Evolutionary conservation across 805 yeast species (phyloP), one percentile per base, ranked within the genome.

Genomic region (Lipomyces yamadae): DNA sequence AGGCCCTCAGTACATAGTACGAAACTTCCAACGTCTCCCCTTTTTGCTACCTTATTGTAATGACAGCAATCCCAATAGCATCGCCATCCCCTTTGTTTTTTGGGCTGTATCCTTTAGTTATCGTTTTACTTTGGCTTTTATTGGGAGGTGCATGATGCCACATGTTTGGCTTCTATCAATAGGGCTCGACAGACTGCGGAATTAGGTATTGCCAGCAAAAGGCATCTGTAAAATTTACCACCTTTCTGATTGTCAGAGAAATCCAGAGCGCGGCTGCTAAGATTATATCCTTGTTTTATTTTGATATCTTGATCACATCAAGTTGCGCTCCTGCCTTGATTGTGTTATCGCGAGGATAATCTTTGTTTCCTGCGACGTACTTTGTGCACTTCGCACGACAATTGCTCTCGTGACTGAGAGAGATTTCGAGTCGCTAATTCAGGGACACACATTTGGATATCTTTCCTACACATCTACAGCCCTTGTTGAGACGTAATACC

Each of bases 171-270:
- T 42, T 42, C 29, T 42, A 42, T 42, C n/a, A n/a, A n/a, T 42
- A 42, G 48, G n/a, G 48, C 48, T 42, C 48, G 29, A 42, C 13
- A 42, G n/a, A 24, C 15, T 42, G n/a, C 48, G 48, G 48, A 42
- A 18, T 42, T 15, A n/a, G 15, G 18, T n/a, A 42, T 42, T 42
- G 48, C 48, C 48, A 42, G 15, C 48, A n/a, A 42, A 42, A 24
- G 18, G 48, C 48, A n/a, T 42, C 39, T 42, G 48, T 42, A 42
- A 24, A 42, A 42, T 42, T 42, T 42, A 42, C 48, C 45, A 15
- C 13, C 8, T 42, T 15, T 13, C 48, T 37, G 48, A 42, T 15
- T 42, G 24, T 42, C 48, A 42, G 48, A 42, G 48, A 42, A n/a
- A 42, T 42, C 48, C n/a, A 6, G 24, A 42, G 15, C n/a, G 24